phyloP scores from a whole-genome alignment of 176 grass and related monocot genomes.

The Paspalum notatum region DNA sequence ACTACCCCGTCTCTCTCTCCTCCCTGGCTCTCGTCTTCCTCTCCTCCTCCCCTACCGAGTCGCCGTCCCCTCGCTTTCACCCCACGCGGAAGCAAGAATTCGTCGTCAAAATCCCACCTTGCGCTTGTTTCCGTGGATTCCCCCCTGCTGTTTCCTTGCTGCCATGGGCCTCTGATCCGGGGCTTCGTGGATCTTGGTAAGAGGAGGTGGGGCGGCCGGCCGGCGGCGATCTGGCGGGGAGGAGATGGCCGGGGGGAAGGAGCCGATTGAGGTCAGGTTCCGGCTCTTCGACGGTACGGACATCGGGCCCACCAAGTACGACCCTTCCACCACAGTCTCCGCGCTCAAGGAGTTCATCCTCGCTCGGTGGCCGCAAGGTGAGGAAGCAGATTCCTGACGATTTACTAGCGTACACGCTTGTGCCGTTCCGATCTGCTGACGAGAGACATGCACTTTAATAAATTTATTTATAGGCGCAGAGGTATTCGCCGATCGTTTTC shows the following conservation, averaged over 20 bases:
- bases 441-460: not conserved
- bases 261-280: constrained; percentile 84
- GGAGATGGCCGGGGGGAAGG: constrained; percentile 61
- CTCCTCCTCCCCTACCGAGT: constrained; percentile 25
- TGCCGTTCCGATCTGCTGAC: constrained; percentile 19
- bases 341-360: constrained; percentile 89
- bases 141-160: not conserved
- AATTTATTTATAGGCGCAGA: not conserved
- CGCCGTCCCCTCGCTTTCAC: constrained; percentile 54
- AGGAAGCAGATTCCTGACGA: constrained; percentile 24
- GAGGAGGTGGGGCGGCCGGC: constrained; percentile 31
- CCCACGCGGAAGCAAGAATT: constrained; percentile 61
- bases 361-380: constrained; percentile 93
- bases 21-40: not conserved
- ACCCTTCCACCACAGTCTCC: constrained; percentile 72
- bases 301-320: constrained; percentile 88
- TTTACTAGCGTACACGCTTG: constrained; percentile 2
- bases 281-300: constrained; percentile 84
- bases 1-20: constrained; percentile 23
- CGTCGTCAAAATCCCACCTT: constrained; percentile 43
- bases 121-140: constrained; percentile 34
- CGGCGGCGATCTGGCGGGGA: constrained; percentile 45
- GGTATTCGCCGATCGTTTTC: constrained; percentile 18
- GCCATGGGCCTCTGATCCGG: constrained; percentile 52
- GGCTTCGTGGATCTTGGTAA: constrained; percentile 37